Evolutionary conservation across 2,329 filamentous ascomycete genomes (phyloP), one percentile per base, ranked within the genome.

Genomic region (Pyrenophora graminea): DNA sequence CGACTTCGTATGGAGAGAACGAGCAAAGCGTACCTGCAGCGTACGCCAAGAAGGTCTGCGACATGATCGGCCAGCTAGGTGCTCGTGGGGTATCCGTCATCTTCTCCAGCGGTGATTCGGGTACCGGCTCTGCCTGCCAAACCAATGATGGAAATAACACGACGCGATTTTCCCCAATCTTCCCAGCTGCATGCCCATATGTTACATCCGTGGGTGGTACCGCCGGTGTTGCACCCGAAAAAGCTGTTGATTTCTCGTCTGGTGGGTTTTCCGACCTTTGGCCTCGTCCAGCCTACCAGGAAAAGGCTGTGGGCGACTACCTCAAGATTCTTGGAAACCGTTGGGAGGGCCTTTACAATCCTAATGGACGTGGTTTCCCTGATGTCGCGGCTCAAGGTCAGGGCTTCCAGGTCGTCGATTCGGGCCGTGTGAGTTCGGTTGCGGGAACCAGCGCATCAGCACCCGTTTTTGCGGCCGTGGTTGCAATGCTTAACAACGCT

Each of bases 161-260:
- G 1, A 72, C 69, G 3, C 73, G 72, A 4, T 79, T 79, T 59
- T 59, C 74, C 19, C 76, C 77, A 10, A 71, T 72, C 15, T 79
- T 80, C 63, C 77, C 77, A 1, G 77, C 75, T 15, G 65, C 74
- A 1, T 80, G 77, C 60, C 77, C 77, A 0, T 80, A 76, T 56
- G 74, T 80, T 12, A 80, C 78, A 3, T 66, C 75, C 1, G 75
- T 79, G 3, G 77, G 77, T 8, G 77, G 74, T 3, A 79, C 77
- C 0, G 56, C 62, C 12, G 62, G 68, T 18, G 60, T 78, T 39
- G 56, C 66, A 21, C 76, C 77, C 1, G 77, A 79, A 50, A 43
- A 55, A 19, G 73, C 71, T 6, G 64, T 74, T 21, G 55, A 50
- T 56, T 75, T 77, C 52, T 76, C 72, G 3, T 76, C 74, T 3